These are phyloP conservation scores for Kwoniella pini DNA, from an alignment of 768 basidiomycete species.

Conservation along the genomic window DNA sequence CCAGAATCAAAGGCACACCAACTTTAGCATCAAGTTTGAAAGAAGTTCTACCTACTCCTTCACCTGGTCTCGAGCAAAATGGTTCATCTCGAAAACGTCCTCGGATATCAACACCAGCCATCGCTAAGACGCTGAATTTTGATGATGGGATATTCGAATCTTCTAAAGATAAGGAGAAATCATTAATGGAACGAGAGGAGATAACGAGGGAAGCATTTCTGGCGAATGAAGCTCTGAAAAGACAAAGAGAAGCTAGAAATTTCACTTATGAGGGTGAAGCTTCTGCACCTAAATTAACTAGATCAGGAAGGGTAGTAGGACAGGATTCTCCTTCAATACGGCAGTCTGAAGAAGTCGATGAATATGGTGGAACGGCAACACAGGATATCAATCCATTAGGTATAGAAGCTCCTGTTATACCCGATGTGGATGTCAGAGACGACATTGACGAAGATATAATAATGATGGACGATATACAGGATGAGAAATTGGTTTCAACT, in stretches of 20 bases:
- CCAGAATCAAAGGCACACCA: slow-evolving; percentile 1
- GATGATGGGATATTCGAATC: slow-evolving; percentile 19
- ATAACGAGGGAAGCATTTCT: slow-evolving; percentile 36
- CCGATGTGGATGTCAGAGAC: slow-evolving; percentile 14
- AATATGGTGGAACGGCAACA: slow-evolving; percentile 17
- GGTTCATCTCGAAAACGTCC: slow-evolving; percentile 12
- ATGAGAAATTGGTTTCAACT: slow-evolving; percentile 4
- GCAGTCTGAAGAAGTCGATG: slow-evolving; percentile 31
- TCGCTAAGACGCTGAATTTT: slow-evolving; percentile 9
- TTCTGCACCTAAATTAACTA: slow-evolving; percentile 42
- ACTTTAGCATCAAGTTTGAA: slow-evolving; percentile 14
- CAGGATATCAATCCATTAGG: slow-evolving; percentile 13
- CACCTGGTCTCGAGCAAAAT: background rate
- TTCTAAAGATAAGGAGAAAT: background rate
- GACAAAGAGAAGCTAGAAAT: slow-evolving; percentile 51
- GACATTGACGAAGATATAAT: slow-evolving; percentile 5
- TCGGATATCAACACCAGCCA: slow-evolving; percentile 6
- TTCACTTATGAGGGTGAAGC: slow-evolving; percentile 51
- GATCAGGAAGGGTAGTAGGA: slow-evolving; percentile 39
- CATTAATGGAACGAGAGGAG: background rate
- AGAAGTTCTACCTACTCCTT: slow-evolving; percentile 11
- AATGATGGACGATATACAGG: background rate
- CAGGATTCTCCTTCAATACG: slow-evolving; percentile 8
- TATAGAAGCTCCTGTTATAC: slow-evolving; percentile 26
- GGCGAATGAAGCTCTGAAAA: slow-evolving; percentile 43